Evolutionary conservation across 768 basidiomycete genomes (phyloP).

Genomic region (Suillus discolor): DNA sequence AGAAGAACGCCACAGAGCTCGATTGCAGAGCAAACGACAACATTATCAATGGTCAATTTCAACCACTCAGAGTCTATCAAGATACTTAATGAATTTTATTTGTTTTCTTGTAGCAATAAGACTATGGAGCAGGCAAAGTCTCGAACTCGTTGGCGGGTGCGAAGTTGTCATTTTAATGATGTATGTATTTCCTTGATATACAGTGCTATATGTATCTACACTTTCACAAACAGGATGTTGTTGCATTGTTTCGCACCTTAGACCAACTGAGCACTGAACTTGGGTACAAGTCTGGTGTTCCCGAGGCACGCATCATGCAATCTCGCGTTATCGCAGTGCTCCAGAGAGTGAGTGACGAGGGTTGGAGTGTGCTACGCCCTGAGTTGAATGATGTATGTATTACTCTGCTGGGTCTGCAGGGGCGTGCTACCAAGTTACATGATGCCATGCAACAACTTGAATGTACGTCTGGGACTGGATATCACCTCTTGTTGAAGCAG

Average conservation of each 20-base stretch:
- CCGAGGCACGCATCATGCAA: no score
- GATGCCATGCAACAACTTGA: neutral
- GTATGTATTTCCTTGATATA: neutral
- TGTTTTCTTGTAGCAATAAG: neutral
- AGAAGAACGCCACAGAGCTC: neutral
- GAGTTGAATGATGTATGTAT: no score
- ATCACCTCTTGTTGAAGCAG: neutral
- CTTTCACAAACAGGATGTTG: neutral
- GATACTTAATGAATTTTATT: neutral
- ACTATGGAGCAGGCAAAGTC: neutral
- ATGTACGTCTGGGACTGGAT: neutral
- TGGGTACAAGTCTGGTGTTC: no score
- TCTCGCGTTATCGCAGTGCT: no score
- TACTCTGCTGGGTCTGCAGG: no score
- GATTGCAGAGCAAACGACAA: neutral
- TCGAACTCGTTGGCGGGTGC: neutral
- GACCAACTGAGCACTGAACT: neutral
- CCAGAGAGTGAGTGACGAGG: no score
- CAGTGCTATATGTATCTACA: no score
- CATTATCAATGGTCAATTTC: neutral
- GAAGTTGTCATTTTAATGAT: neutral
- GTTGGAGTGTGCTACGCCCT: no score
- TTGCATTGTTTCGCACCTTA: neutral
- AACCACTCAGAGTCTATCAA: neutral
- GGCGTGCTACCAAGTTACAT: no score